Evolutionary conservation across 1,284 basidiomycete species (phyloP).

Genomic region (Fomes fomentarius): DNA sequence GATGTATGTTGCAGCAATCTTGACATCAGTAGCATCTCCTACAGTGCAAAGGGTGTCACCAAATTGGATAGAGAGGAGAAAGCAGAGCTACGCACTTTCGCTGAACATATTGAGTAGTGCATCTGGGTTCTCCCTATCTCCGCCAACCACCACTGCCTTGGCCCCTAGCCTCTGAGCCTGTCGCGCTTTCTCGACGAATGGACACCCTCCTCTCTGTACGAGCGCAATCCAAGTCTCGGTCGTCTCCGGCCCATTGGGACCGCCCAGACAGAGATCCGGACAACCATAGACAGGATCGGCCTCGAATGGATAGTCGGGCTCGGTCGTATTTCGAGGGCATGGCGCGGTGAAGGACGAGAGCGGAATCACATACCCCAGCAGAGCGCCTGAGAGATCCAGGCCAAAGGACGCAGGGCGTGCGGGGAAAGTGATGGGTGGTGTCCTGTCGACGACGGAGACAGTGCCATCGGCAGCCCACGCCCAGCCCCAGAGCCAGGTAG

Average conservation of each 20-base stretch:
- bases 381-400: conserved; percentile 66
- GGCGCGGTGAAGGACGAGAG: conserved; percentile 69
- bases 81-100: conserved; percentile 56
- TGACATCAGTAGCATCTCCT: conserved; percentile 78
- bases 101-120: conserved; percentile 91
- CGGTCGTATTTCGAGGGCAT: conserved; percentile 40
- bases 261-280: conserved; percentile 61
- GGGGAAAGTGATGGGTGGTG: conserved; percentile 63
- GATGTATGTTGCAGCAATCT: conserved; percentile 74
- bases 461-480: conserved; percentile 75
- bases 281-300: conserved; percentile 58
- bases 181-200: conserved; percentile 85
- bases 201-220: conserved; percentile 83
- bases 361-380: conserved; percentile 78
- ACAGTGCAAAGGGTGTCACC: conserved; percentile 13
- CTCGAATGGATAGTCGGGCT: conserved; percentile 18
- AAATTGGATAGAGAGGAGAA: conserved; percentile 6
- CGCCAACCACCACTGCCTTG: conserved; percentile 86
- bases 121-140: conserved; percentile 75
- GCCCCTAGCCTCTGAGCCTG: conserved; percentile 87
- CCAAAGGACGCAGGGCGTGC: conserved; percentile 77
- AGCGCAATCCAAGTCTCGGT: conserved; percentile 83
- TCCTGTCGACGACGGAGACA: conserved; percentile 78
- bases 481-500: conserved; percentile 47
- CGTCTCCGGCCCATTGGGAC: conserved; percentile 53